Evolutionary conservation across 768 basidiomycete genomes (phyloP), one percentile per base, ranked within the genome.

Genomic region (Tricholomella constricta): DNA sequence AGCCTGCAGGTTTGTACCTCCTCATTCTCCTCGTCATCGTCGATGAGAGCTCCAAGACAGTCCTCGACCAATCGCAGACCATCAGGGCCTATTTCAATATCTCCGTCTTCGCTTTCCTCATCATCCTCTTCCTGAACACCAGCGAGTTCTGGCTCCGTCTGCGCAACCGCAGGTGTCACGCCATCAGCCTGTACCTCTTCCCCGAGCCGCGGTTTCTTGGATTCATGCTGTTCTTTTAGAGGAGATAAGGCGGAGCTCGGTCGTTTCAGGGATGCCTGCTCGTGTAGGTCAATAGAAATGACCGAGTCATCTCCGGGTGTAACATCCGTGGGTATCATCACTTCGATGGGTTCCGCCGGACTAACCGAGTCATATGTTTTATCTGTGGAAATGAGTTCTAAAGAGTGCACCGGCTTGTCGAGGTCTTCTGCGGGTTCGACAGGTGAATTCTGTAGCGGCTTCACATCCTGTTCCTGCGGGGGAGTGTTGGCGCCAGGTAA

Each of bases 31-130:
- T 69, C 68, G 12, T 66, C 66, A 17, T 65, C 65, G 10, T 66
- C 70, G 20, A 83, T 75, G 22, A 83, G 69, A 10, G 72, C 73
- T 48, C 68, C 69, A 19, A 81, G 61, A 49, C 80, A 75, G 51
- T 77, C 75, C 20, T 69, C 58, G 25, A 71, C 64, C n/a, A 69
- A 47, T 25, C 73, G 67, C 15, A 75, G 62, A 20, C 78, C 78
- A 56, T 78, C 77, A 4, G 71, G 67, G 12, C 71, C 78, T 37
- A 78, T 37, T 45, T 72, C 70, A 17, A 73, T 62, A 14, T 64
- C 66, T 11, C 67, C 72, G 7, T 72, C 73, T 14, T 69, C 69
- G 26, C 69, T 69, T 2, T 70, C 71, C 4, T 69, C 72, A 6
- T 71, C 67, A 7, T 65, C 66, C 2, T 64, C 66, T 17, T 48